Conservation (phyloP, 1,284 basidiomycete genomes). For the Pterulicium gracile region DNA sequence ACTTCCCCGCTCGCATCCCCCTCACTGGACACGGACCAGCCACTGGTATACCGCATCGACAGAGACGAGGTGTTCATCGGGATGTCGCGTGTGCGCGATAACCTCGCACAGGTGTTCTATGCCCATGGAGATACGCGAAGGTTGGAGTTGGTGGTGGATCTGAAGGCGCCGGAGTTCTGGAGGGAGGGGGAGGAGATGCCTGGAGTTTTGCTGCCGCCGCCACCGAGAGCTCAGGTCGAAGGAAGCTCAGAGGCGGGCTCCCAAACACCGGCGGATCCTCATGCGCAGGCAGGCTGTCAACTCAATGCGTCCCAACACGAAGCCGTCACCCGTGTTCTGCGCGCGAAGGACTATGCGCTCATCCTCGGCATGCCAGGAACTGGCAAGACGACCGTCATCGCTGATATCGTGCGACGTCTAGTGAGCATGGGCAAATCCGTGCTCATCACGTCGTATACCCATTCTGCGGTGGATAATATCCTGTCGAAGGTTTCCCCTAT, state of each 20-base stretch:
- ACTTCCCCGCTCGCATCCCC: slow-evolving; percentile 13
- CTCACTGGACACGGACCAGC: slow-evolving; percentile 39
- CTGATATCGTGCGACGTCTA: slow-evolving; percentile 75
- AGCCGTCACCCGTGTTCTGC: slow-evolving; percentile 69
- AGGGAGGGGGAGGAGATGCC: slow-evolving; percentile 23
- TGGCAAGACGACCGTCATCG: slow-evolving; percentile 94
- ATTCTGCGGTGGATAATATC: slow-evolving; percentile 96
- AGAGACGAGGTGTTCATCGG: slow-evolving; percentile 86
- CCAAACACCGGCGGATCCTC: not conserved
- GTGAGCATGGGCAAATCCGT: slow-evolving; percentile 80
- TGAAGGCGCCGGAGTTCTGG: slow-evolving; percentile 56
- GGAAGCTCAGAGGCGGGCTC: not conserved
- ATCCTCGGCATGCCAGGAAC: slow-evolving; percentile 98
- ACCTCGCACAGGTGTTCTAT: slow-evolving; percentile 85
- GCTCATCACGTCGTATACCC: slow-evolving; percentile 87
- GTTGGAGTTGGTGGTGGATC: slow-evolving; percentile 74
- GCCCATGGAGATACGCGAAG: slow-evolving; percentile 56
- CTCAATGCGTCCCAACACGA: slow-evolving; percentile 71
- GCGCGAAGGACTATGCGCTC: slow-evolving; percentile 83
- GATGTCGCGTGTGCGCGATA: slow-evolving; percentile 82
- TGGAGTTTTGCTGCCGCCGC: slow-evolving; percentile 7
- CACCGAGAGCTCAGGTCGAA: slow-evolving; percentile 13
- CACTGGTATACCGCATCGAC: slow-evolving; percentile 62
- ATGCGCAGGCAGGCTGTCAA: slow-evolving; percentile 8
- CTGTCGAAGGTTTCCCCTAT: slow-evolving; percentile 61